phyloP scores from a whole-genome alignment of 192 early-diverging fungal species.

The Entomortierella chlamydospora region DNA sequence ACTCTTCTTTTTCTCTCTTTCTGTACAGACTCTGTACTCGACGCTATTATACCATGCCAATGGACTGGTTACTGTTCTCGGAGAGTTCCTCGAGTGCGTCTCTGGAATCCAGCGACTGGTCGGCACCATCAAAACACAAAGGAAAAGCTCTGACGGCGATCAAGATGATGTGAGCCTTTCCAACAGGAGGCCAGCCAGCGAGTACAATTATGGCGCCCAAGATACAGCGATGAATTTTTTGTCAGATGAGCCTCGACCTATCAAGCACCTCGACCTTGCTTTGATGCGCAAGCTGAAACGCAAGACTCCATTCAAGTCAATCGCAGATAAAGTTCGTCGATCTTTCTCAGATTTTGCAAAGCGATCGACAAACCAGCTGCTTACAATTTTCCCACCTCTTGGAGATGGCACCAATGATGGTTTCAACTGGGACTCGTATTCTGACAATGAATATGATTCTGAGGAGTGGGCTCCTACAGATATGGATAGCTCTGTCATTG shows the following conservation, averaged over 20 bases:
- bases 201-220: too few species aligned
- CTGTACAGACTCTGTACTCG: conserved; percentile 22
- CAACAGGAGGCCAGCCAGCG: not conserved
- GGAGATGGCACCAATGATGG: conserved; percentile 52
- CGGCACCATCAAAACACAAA: conserved; percentile 31
- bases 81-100: conserved; percentile 47
- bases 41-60: conserved; percentile 29
- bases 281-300: conserved; percentile 39
- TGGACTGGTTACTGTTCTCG: conserved; percentile 35
- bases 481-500: conserved; percentile 11
- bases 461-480: conserved; percentile 26
- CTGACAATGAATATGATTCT: conserved; percentile 39
- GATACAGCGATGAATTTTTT: conserved; percentile 16
- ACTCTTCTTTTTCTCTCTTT: conserved; percentile 1
- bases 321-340: conserved; percentile 40
- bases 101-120: conserved; percentile 40
- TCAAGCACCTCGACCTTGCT: conserved; percentile 37
- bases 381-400: conserved; percentile 43
- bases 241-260: conserved; percentile 28
- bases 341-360: conserved; percentile 41
- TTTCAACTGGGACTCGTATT: conserved; percentile 38
- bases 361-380: conserved; percentile 16
- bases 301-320: conserved; percentile 39
- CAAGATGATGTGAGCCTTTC: not conserved
- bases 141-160: not conserved